Base-by-base conservation (phyloP, 176 grass and related monocot genomes). In the Rhynchospora tenuis region DNA sequence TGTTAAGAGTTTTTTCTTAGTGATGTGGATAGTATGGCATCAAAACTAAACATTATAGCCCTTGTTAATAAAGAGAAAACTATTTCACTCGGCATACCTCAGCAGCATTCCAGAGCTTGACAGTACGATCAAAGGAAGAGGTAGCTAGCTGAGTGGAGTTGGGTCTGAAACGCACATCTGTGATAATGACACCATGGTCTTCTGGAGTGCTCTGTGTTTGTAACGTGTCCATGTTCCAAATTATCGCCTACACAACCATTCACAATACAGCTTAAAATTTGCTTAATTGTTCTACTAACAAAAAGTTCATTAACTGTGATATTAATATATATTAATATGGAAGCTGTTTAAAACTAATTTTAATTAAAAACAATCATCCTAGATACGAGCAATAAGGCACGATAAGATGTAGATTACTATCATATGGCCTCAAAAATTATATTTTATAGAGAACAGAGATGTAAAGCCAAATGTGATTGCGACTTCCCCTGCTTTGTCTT, bases 171-270 rank as follows among this genome's bases (percentile, higher is more conserved):
- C 97, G 91, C 29, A 96, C 89, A 85, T 99, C 97, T 61, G 93
- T 96, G 59, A 99, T 89, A 73, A 99, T 93, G 26, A 52, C 27
- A 23, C 6, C 6, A 54, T 95, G 93, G 72, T 99, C 97, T 88
- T 90, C 93, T 51, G 91, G 56, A 8, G 79, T 93, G 88, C 92
- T 86, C 77, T 93, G 92, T 45, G 91, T 99, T 86, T 93, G 89
- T 14, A 90, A 87, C 58, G 87, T 93, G 42, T 99, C 97, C 97
- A 96, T 99, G 88, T 99, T 96, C 97, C 97, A 99, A 84, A 99
- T 87, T 84, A 93, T 87, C 85, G 89, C 93, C 96, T 99, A 79
- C 56, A 74, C 28, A 81, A 56, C 50, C 73, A 77, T 31, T 31
- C 24, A 77, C 23, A 29, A 71, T 19, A 47, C 4, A 77, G 48